These are phyloP conservation scores for Trichosporon sp. DNA, from an alignment of 1,284 basidiomycete species.

Conservation along the genomic window DNA sequence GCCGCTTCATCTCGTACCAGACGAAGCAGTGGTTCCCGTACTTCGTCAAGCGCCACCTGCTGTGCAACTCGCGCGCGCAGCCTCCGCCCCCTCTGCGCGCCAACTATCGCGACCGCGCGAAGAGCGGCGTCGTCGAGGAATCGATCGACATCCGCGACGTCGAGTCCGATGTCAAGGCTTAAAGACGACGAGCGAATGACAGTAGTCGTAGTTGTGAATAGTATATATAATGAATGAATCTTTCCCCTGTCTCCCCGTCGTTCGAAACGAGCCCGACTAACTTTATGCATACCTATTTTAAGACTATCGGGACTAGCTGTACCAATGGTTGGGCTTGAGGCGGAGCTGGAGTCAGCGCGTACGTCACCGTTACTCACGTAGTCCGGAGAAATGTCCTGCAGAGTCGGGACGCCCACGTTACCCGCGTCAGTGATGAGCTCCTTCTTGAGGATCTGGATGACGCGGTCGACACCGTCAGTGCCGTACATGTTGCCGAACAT, in stretches of 20 bases:
- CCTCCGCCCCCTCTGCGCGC: neutral
- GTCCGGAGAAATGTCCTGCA: neutral
- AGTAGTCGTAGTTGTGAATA: neutral
- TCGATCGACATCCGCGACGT: neutral
- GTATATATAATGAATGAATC: neutral
- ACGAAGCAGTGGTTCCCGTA: slow-evolving; percentile 22
- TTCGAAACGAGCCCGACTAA: no score
- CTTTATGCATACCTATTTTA: neutral
- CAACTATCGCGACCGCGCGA: neutral
- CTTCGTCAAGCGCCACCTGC: slow-evolving; percentile 23
- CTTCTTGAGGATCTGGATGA: slow-evolving; percentile 38
- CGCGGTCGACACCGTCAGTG: slow-evolving; percentile 44
- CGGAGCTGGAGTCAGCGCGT: neutral
- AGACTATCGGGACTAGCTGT: neutral
- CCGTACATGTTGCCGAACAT: slow-evolving; percentile 26
- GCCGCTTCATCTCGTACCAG: slow-evolving; percentile 31
- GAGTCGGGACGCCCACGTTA: neutral
- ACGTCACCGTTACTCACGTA: neutral
- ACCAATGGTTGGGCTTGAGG: neutral
- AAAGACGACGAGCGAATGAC: neutral
- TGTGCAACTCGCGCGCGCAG: slow-evolving; percentile 6
- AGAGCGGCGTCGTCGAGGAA: neutral
- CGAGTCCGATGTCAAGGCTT: neutral
- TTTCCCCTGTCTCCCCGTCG: no score
- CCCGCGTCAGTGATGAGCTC: slow-evolving; percentile 24